phyloP scores from a whole-genome alignment of 495 filamentous ascomycete species.

The Glonium stellatum region DNA sequence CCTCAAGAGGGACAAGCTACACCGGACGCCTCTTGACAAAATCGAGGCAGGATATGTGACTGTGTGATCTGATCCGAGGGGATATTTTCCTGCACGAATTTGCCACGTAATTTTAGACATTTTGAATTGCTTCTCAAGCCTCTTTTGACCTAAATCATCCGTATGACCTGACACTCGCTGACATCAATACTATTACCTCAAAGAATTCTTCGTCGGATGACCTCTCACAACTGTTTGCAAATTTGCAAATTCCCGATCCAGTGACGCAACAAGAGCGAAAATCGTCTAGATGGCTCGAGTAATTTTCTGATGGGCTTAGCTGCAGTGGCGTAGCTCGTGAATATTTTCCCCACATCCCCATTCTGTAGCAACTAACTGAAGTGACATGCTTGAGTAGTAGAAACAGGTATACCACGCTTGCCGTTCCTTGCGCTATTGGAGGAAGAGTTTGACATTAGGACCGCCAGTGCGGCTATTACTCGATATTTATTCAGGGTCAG shows the following conservation, averaged over 20 bases:
- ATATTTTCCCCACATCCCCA: background rate
- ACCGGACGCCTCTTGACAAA: background rate
- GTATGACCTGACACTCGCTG: too few species aligned
- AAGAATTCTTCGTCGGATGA: background rate
- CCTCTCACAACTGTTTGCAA: background rate
- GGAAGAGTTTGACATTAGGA: too few species aligned
- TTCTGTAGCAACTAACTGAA: background rate
- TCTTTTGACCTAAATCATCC: background rate
- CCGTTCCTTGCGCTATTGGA: too few species aligned
- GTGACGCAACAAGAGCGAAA: background rate
- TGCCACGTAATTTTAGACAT: background rate
- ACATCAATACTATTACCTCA: background rate
- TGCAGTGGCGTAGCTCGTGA: too few species aligned
- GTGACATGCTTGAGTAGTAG: too few species aligned
- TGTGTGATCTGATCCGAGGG: background rate
- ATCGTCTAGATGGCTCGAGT: too few species aligned
- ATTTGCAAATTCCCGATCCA: background rate
- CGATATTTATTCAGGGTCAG: too few species aligned
- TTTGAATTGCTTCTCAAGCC: background rate
- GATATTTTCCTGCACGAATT: background rate
- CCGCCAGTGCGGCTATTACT: too few species aligned
- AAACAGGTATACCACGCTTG: too few species aligned
- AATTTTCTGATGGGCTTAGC: too few species aligned
- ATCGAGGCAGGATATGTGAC: background rate
- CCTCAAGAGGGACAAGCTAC: slow-evolving; percentile 19